These are phyloP conservation scores for Botrytis elliptica DNA, from an alignment of 2,329 filamentous ascomycete genomes.

Conservation along the genomic window DNA sequence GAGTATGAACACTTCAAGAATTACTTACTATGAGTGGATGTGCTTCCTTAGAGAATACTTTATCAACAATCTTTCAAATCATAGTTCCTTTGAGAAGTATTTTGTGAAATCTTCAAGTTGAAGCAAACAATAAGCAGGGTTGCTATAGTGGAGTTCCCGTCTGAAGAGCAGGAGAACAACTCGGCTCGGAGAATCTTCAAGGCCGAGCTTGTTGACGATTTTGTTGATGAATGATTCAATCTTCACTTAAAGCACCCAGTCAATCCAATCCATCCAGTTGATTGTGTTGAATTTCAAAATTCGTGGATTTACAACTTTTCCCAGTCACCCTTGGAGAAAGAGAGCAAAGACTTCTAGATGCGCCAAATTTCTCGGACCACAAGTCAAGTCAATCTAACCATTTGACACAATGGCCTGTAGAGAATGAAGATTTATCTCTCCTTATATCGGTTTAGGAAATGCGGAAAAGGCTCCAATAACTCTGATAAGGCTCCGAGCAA, in stretches of 20 bases:
- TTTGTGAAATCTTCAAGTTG: background rate
- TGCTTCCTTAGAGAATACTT: background rate
- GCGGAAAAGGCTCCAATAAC: too few species aligned
- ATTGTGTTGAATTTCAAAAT: constrained; percentile 1
- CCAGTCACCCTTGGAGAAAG: background rate
- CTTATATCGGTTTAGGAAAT: background rate
- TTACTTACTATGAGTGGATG: background rate
- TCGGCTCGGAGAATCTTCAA: constrained; percentile 7
- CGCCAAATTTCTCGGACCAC: background rate
- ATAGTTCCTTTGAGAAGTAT: background rate
- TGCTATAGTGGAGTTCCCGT: background rate
- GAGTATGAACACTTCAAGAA: background rate
- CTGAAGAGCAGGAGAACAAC: background rate
- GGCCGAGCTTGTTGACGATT: background rate
- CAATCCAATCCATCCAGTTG: background rate
- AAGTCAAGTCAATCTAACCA: background rate
- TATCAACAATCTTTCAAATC: background rate
- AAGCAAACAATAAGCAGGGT: background rate
- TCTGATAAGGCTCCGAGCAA: background rate
- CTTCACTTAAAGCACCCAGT: background rate
- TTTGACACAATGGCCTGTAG: background rate
- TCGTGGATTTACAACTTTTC: background rate
- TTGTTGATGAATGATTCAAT: background rate
- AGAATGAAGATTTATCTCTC: background rate
- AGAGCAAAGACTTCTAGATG: background rate